Percentiles rank a stretch among this genome's conserved stretches.
These are phyloP conservation scores for Rhodotorula taiwanensis DNA, from an alignment of 768 basidiomycete species.

Conservation along the genomic window DNA sequence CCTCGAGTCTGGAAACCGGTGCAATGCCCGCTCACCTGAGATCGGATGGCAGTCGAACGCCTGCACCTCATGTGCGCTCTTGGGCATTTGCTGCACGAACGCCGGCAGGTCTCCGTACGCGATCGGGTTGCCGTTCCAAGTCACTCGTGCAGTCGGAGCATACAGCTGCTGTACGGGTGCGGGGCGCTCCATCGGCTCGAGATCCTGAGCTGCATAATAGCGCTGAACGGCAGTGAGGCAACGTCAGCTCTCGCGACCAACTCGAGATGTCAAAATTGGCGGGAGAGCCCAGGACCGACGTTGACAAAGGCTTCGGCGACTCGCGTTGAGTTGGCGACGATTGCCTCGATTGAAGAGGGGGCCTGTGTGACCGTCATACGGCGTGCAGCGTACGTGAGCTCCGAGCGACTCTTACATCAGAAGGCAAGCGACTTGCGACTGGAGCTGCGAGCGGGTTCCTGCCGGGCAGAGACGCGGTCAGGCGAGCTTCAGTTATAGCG, in stretches of 20 bases:
- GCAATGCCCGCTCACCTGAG: slow-evolving; percentile 21
- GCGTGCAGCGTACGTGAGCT: too few species aligned
- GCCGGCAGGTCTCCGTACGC: slow-evolving; percentile 15
- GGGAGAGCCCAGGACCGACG: not conserved
- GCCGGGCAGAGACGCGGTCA: too few species aligned
- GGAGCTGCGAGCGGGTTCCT: slow-evolving; percentile 2
- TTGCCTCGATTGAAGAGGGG: not conserved
- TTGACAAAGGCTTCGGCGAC: slow-evolving; percentile 4
- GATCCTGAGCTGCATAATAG: slow-evolving; percentile 27
- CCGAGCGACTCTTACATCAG: too few species aligned
- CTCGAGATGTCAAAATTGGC: not conserved
- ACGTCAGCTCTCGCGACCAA: not conserved
- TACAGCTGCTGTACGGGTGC: slow-evolving; percentile 5
- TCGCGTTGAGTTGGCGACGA: slow-evolving; percentile 15
- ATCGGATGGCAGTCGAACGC: slow-evolving; percentile 36
- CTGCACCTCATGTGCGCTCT: slow-evolving; percentile 24
- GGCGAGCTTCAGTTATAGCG: too few species aligned
- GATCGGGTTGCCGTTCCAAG: slow-evolving; percentile 37
- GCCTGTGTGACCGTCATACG: not conserved
- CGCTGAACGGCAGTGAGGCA: not conserved
- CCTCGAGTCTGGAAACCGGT: not conserved
- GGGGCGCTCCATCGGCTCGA: not conserved
- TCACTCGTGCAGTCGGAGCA: slow-evolving; percentile 21
- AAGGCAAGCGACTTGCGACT: not conserved
- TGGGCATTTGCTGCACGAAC: slow-evolving; percentile 25